A percentile compares a stretch with the other conserved stretches of the same genome.
These are phyloP conservation scores for Solanum sitiens DNA, from an alignment of 257 asterid genomes.

Conservation along the genomic window DNA sequence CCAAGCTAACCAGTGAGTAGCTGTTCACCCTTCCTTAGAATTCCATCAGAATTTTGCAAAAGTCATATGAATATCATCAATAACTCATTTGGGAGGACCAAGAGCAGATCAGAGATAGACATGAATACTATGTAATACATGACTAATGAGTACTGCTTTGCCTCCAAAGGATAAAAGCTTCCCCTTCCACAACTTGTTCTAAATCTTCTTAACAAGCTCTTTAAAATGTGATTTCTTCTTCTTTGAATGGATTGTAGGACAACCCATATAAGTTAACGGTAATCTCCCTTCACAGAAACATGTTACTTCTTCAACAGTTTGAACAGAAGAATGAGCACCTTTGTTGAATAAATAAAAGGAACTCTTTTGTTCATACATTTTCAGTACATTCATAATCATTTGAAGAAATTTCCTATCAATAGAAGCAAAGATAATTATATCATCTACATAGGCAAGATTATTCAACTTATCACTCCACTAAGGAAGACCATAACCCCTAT, in stretches of 20 bases:
- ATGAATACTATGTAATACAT: not conserved
- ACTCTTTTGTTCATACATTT: not conserved
- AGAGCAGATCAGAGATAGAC: too few relatives aligned
- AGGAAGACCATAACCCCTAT: too few relatives aligned
- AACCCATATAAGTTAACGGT: not conserved
- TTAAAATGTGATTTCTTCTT: not conserved
- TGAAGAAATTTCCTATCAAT: not conserved
- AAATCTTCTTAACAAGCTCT: not conserved
- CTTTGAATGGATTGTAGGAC: not conserved
- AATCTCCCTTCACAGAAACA: not conserved
- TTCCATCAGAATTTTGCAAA: not conserved
- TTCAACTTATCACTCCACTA: not conserved
- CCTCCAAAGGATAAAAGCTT: not conserved
- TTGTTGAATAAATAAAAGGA: not conserved
- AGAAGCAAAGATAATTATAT: not conserved
- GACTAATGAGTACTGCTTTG: too few relatives aligned
- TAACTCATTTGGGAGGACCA: not conserved
- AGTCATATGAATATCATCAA: too few relatives aligned
- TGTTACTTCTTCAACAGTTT: too few relatives aligned
- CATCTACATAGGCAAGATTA: not conserved
- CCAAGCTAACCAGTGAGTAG: not conserved
- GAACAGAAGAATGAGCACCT: not conserved
- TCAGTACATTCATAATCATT: not conserved
- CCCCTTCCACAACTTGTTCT: not conserved
- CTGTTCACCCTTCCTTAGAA: not conserved